phyloP scores from a whole-genome alignment of 805 yeast species.

The Candida cerambycidarum region DNA sequence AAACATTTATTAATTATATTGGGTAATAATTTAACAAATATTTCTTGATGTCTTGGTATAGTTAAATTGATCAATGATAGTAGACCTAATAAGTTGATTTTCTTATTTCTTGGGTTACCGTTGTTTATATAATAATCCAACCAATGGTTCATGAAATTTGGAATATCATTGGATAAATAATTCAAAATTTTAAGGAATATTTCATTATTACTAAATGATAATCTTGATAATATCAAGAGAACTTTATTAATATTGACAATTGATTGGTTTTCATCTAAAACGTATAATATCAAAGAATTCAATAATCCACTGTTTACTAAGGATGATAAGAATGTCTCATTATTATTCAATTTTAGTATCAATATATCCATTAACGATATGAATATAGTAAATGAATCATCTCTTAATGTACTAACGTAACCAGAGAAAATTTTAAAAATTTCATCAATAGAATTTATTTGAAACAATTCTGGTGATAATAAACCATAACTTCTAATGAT shows the following conservation, averaged over 20 bases:
- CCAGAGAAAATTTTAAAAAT: slow-evolving; percentile 51
- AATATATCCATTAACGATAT: slow-evolving; percentile 55
- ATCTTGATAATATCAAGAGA: slow-evolving; percentile 37
- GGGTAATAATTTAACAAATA: slow-evolving; percentile 23
- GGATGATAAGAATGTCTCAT: slow-evolving; percentile 27
- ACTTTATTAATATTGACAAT: slow-evolving; percentile 40
- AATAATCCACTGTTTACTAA: slow-evolving; percentile 47
- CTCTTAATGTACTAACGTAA: slow-evolving; percentile 62
- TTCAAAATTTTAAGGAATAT: slow-evolving; percentile 33
- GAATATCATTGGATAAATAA: slow-evolving; percentile 23
- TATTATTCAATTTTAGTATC: slow-evolving; percentile 28
- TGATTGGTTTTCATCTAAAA: slow-evolving; percentile 43
- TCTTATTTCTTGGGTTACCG: slow-evolving; percentile 74
- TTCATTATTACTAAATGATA: slow-evolving; percentile 33
- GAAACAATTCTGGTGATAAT: slow-evolving; percentile 42
- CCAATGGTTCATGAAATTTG: slow-evolving; percentile 33
- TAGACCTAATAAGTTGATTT: slow-evolving; percentile 64
- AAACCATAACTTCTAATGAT: slow-evolving; percentile 64
- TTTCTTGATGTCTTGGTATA: slow-evolving; percentile 21
- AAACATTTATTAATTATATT: slow-evolving; percentile 33
- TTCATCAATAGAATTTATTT: slow-evolving; percentile 34
- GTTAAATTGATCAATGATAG: slow-evolving; percentile 47
- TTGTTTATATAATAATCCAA: slow-evolving; percentile 47
- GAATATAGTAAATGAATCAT: slow-evolving; percentile 62
- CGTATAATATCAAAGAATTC: slow-evolving; percentile 40